Evolutionary conservation across 192 early-diverging fungal genomes (phyloP), one percentile per base, ranked within the genome.

Genomic region (Backusella sp.): DNA sequence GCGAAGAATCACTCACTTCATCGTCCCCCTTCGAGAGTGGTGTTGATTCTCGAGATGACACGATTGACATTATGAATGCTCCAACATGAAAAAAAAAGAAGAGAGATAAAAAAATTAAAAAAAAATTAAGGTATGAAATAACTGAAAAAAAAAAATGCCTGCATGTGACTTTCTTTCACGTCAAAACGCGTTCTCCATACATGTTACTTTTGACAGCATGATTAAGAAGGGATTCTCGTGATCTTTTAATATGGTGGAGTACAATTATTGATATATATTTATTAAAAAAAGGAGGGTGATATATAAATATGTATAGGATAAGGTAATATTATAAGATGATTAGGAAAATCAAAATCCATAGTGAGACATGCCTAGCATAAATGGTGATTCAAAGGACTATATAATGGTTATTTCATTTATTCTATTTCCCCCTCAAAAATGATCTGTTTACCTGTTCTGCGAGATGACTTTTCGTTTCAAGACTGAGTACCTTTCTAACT

Each of bases 1-100:
- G 69, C 6, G 71, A 67, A 34, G 28, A 56, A 56, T 78, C 79
- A 0, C 65, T 35, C 4, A 78, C 77, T 32, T 59, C 56, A 21
- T 70, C 73, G 17, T 65, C 65, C 12, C 8, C 53, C 11, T 59
- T 71, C 28, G 42, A 71, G 41, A 42, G 14, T 52, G 70, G 42
- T 39, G 70, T 26, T 46, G 41, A 71, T 49, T 46, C 70, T 36
- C 68, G 68, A 35, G 68, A 69, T 34, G 68, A 69, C 68, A 21
- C 23, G 39, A 21, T 69, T 68, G 67, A 35, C 67, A 39, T 39
- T 39, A 19, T 34, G 66, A 68, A 35, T 35, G 21, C 19, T 68
- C 0, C 11, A 68, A 68, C 34, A 68, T 67, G 7, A 68, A 68
- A 39, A 68, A 30, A 36, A 59, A 68, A 39, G 41, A 30, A 36